Conservation (phyloP, 1,139 yeast species). For the Taiozyma sp. region DNA sequence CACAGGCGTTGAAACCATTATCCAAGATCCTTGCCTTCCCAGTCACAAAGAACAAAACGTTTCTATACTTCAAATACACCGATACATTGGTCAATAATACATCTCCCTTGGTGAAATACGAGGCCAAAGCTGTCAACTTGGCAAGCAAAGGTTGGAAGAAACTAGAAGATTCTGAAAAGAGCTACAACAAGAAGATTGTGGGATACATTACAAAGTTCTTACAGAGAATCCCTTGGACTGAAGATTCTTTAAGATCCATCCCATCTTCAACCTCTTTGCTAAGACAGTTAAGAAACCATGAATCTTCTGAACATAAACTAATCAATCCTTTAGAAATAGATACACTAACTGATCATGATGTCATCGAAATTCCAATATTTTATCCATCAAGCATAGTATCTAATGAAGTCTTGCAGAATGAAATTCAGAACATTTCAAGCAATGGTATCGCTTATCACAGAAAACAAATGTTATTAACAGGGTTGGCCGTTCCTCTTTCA, state of each 20-base stretch:
- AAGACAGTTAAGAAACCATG: conserved; percentile 14
- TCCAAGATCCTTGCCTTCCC: conserved; percentile 45
- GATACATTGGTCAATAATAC: conserved; percentile 28
- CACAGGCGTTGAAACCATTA: conserved; percentile 2
- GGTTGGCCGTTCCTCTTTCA: conserved; percentile 68
- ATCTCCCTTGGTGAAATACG: conserved; percentile 28
- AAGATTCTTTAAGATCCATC: conserved; percentile 43
- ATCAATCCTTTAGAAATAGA: conserved; percentile 1
- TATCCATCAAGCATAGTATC: conserved; percentile 23
- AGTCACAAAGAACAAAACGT: conserved; percentile 50
- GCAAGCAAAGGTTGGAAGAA: conserved; percentile 45
- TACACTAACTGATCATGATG: conserved; percentile 1
- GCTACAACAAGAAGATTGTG: conserved; percentile 40
- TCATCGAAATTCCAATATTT: conserved; percentile 22
- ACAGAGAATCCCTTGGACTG: conserved; percentile 47
- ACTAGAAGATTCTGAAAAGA: conserved; percentile 36
- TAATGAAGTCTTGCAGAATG: conserved; percentile 19
- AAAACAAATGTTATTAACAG: conserved; percentile 42
- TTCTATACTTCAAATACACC: conserved; percentile 56
- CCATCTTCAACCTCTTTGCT: conserved; percentile 35
- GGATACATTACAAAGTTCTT: conserved; percentile 34
- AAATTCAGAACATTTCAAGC: conserved; percentile 28
- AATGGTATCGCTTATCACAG: conserved; percentile 38
- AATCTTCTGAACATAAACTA: conserved; percentile 3
- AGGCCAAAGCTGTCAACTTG: conserved; percentile 38